Evolutionary conservation across 352 stramenopile species (phyloP).

Genomic region (Pythium brassicae): DNA sequence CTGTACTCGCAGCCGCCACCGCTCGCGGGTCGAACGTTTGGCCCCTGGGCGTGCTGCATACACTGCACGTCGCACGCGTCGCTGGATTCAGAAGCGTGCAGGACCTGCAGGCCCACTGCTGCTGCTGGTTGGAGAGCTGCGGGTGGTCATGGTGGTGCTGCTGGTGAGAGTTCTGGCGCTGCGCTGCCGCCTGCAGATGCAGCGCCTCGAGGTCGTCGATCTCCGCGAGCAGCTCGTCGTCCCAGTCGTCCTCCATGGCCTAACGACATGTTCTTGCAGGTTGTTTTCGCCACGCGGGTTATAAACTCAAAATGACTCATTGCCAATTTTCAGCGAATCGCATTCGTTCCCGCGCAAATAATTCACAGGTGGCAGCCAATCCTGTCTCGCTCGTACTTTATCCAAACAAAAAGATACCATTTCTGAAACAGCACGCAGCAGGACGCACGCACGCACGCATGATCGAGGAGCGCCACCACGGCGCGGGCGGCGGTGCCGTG

Average conservation of each 20-base stretch:
- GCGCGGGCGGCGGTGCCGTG: conserved; percentile 25
- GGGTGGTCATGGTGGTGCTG: neutral
- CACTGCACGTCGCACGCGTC: conserved; percentile 26
- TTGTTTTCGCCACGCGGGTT: too few relatives aligned
- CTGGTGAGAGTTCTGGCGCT: conserved; percentile 5
- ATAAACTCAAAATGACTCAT: too few relatives aligned
- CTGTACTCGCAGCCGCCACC: neutral
- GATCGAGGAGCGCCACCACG: neutral
- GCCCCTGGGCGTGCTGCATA: conserved; percentile 49
- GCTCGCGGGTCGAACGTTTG: conserved; percentile 19
- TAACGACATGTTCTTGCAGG: too few relatives aligned
- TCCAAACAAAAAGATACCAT: neutral
- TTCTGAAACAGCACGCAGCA: neutral
- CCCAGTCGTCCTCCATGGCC: conserved; percentile 60
- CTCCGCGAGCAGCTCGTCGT: conserved; percentile 72
- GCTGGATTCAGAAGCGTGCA: conserved; percentile 62
- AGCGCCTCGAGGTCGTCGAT: conserved; percentile 58
- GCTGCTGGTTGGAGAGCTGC: neutral
- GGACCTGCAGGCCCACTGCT: conserved; percentile 42
- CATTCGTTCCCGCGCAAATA: neutral
- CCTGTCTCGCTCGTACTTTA: too few relatives aligned
- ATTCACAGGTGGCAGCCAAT: neutral
- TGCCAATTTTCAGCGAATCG: too few relatives aligned
- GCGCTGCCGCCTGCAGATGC: conserved; percentile 20
- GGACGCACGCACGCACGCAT: too few relatives aligned